Evolutionary conservation across 768 basidiomycete genomes (phyloP).

Genomic region (Podaxis mareebaensis): DNA sequence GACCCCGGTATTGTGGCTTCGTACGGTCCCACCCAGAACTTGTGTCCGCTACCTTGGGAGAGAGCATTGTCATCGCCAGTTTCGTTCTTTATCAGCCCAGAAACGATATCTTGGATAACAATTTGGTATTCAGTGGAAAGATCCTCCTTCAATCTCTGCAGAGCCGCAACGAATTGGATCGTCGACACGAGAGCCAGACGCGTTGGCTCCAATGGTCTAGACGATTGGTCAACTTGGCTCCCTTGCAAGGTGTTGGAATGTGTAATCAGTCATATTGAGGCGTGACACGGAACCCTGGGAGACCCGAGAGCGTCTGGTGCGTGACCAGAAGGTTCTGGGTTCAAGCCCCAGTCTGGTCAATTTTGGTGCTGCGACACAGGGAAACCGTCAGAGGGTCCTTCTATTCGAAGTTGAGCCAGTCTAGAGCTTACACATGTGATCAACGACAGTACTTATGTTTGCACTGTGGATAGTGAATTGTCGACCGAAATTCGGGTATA

Average conservation of each 20-base stretch:
- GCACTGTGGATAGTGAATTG: too few relatives aligned
- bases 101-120: slow-evolving; percentile 16
- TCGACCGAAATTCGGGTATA: too few relatives aligned
- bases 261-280: too few relatives aligned
- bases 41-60: slow-evolving; percentile 18
- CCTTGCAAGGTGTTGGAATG: too few relatives aligned
- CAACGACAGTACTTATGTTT: too few relatives aligned
- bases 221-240: too few relatives aligned
- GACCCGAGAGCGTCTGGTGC: too few relatives aligned
- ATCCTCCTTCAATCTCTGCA: slow-evolving; percentile 85
- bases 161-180: slow-evolving; percentile 94
- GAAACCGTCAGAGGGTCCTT: slow-evolving; percentile 32
- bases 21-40: slow-evolving; percentile 63
- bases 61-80: slow-evolving; percentile 8
- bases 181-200: too few relatives aligned
- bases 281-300: too few relatives aligned
- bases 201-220: too few relatives aligned
- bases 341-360: not conserved
- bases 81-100: slow-evolving; percentile 16
- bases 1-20: slow-evolving; percentile 78
- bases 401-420: slow-evolving; percentile 59
- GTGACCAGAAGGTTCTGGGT: slow-evolving; percentile 20
- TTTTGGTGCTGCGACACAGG: not conserved
- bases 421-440: slow-evolving; percentile 39
- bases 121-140: slow-evolving; percentile 45